phyloP scores from a whole-genome alignment of 371 early-diverging fungal genomes.

The Fennellomyces sp. region DNA sequence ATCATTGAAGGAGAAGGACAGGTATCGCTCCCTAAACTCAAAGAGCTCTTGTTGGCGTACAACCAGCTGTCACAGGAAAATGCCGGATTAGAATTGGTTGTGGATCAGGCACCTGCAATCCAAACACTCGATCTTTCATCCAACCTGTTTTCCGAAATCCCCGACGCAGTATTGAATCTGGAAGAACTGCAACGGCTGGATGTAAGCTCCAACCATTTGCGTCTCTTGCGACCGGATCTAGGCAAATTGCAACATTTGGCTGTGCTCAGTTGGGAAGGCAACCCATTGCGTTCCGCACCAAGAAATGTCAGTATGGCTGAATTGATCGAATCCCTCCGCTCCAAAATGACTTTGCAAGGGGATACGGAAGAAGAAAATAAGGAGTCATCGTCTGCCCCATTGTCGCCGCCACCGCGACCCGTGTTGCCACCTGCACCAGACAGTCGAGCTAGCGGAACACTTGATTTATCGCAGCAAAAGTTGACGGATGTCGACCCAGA shows the following conservation, averaged over 20 bases:
- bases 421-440: slow-evolving; percentile 4
- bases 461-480: slow-evolving; percentile 7
- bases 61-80: slow-evolving; percentile 39
- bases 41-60: slow-evolving; percentile 57
- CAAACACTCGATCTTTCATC: slow-evolving; percentile 69
- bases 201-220: slow-evolving; percentile 62
- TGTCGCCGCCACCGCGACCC: too few relatives aligned
- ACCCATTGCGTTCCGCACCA: slow-evolving; percentile 55
- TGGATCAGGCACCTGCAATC: slow-evolving; percentile 38
- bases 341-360: slow-evolving; percentile 13
- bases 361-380: slow-evolving; percentile 4
- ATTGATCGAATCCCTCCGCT: slow-evolving; percentile 50
- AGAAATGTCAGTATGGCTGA: slow-evolving; percentile 48
- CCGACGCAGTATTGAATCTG: slow-evolving; percentile 45
- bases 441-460: slow-evolving; percentile 4
- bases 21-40: slow-evolving; percentile 51
- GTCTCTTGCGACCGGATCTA: slow-evolving; percentile 54
- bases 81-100: slow-evolving; percentile 13
- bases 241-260: slow-evolving; percentile 53
- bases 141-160: slow-evolving; percentile 61
- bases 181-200: slow-evolving; percentile 59
- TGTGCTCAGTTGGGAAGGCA: slow-evolving; percentile 59
- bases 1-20: slow-evolving; percentile 19
- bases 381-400: too few relatives aligned
- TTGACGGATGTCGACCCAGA: slow-evolving; percentile 1